Conservation (phyloP, 768 basidiomycete species). For the Naganishia vaughanmartiniae region DNA sequence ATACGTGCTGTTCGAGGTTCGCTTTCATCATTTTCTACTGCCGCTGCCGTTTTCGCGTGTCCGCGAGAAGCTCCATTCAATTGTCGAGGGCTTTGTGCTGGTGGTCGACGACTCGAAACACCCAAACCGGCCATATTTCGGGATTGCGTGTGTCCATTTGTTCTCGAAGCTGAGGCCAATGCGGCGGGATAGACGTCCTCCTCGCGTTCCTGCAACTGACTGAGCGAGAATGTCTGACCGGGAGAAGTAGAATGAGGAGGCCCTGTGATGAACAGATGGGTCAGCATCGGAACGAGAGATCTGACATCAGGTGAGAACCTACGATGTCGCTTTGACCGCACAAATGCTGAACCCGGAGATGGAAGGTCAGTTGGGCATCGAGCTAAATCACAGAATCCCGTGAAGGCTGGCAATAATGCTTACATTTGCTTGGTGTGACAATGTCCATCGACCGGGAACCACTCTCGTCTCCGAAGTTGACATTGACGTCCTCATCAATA, state of each 20-base stretch:
- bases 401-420: not conserved
- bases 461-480: constrained; percentile 20
- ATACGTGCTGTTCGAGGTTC: not conserved
- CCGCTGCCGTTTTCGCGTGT: not conserved
- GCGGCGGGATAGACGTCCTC: constrained; percentile 17
- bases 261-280: not conserved
- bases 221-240: constrained; percentile 13
- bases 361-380: not conserved
- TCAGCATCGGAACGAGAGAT: not conserved
- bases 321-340: constrained; percentile 18
- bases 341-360: constrained; percentile 2
- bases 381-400: not conserved
- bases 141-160: constrained; percentile 5
- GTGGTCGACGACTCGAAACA: constrained; percentile 7
- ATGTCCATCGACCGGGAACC: constrained; percentile 23
- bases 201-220: constrained; percentile 10
- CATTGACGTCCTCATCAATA: constrained; percentile 1
- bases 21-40: not conserved
- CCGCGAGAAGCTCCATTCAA: not conserved
- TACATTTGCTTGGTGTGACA: constrained; percentile 22
- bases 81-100: not conserved
- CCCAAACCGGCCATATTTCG: not conserved
- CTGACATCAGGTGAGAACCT: not conserved
- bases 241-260: constrained; percentile 19
- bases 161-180: not conserved